phyloP scores from a whole-genome alignment of 257 asterid genomes.

The Solanum chmielewskii region DNA sequence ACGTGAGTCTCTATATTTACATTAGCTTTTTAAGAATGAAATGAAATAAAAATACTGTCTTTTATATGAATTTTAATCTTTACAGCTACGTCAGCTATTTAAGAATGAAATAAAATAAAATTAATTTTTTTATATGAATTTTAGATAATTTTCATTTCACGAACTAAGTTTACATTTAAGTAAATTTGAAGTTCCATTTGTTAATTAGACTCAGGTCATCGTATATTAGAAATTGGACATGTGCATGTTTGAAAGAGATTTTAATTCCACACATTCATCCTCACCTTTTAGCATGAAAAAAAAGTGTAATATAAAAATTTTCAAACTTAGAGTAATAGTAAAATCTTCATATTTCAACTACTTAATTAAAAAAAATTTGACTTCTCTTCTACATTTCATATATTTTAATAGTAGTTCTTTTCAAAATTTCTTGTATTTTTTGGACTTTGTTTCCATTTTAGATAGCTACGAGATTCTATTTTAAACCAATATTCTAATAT shows the following conservation, averaged over 20 bases:
- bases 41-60: accelerated
- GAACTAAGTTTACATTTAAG: no score
- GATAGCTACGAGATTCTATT: background rate
- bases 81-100: no score
- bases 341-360: background rate
- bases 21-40: background rate
- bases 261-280: background rate
- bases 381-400: background rate
- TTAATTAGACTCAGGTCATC: background rate
- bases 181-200: background rate
- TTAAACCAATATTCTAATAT: background rate
- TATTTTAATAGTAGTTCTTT: background rate
- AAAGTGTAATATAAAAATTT: background rate
- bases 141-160: no score
- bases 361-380: background rate
- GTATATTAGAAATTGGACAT: background rate
- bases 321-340: background rate
- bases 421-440: background rate
- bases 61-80: background rate
- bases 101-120: no score
- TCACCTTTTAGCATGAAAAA: background rate
- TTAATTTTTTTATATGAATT: no score
- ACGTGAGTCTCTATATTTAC: background rate
- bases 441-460: background rate
- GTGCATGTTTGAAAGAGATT: background rate